A percentile compares a stretch with the other conserved stretches of the same genome.
phyloP scores from a whole-genome alignment of 1,139 yeast species.

The Suhomyces wounanorum region DNA sequence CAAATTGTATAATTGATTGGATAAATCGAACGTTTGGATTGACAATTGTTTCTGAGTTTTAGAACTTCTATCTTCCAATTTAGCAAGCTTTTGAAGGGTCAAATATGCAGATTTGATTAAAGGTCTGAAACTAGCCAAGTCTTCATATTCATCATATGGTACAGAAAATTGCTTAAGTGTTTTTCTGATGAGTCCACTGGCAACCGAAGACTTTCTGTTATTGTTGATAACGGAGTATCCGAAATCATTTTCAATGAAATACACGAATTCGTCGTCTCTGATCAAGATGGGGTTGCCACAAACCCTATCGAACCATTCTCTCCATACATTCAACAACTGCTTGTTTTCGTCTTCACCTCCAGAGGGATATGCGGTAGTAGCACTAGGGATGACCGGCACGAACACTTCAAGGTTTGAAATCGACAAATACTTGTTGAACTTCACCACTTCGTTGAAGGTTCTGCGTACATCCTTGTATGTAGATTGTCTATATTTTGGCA shows the following conservation, averaged over 20 bases:
- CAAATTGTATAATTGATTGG: slow-evolving; percentile 54
- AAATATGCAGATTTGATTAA: slow-evolving; percentile 76
- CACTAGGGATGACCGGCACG: slow-evolving; percentile 82
- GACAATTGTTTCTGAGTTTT: slow-evolving; percentile 60
- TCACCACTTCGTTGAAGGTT: slow-evolving; percentile 74
- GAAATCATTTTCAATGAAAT: slow-evolving; percentile 86
- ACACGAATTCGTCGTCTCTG: slow-evolving; percentile 85
- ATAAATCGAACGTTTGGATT: slow-evolving; percentile 61
- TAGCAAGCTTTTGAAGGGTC: slow-evolving; percentile 55
- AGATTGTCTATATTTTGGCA: slow-evolving; percentile 76
- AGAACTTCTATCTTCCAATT: slow-evolving; percentile 55
- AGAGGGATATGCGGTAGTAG: slow-evolving; percentile 74
- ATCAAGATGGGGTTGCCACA: slow-evolving; percentile 73
- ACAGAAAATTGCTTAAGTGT: slow-evolving; percentile 89
- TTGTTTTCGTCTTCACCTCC: slow-evolving; percentile 80
- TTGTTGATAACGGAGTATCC: slow-evolving; percentile 70
- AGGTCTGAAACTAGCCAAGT: slow-evolving; percentile 84
- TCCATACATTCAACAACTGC: slow-evolving; percentile 61
- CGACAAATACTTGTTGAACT: slow-evolving; percentile 74
- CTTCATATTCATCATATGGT: slow-evolving; percentile 85
- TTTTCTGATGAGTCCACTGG: slow-evolving; percentile 85
- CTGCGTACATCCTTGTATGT: slow-evolving; percentile 76
- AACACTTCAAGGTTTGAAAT: slow-evolving; percentile 88
- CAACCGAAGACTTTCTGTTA: slow-evolving; percentile 55
- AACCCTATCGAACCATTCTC: slow-evolving; percentile 84